phyloP scores from a whole-genome alignment of 208 protist genomes.

The Leishmania gerbilli region DNA sequence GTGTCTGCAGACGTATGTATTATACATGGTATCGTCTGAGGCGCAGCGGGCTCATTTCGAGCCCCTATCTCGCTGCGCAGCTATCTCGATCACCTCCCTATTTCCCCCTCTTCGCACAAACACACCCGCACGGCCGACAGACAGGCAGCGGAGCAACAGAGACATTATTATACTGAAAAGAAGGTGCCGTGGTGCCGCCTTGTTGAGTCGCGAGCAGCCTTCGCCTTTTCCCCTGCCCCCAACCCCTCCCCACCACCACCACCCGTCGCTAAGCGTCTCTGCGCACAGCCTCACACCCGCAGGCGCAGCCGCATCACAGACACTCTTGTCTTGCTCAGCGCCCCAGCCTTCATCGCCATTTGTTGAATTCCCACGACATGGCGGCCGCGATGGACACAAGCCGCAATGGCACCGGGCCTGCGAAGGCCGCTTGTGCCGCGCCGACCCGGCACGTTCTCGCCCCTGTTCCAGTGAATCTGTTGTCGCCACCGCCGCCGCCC shows the following conservation, averaged over 20 bases:
- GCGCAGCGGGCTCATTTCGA: not conserved
- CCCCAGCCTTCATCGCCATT: too few species aligned
- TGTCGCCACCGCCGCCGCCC: slow-evolving; percentile 1
- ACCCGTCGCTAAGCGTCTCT: too few species aligned
- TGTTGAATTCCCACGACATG: not conserved
- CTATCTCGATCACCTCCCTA: not conserved
- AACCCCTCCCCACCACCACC: not conserved
- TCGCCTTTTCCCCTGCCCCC: not conserved
- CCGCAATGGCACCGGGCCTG: not conserved
- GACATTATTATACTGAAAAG: not conserved
- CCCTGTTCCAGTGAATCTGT: slow-evolving; percentile 14
- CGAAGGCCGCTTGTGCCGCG: not conserved
- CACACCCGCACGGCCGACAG: not conserved
- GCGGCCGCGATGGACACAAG: not conserved
- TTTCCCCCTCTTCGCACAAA: not conserved
- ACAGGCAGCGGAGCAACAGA: not conserved
- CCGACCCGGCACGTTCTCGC: slow-evolving; percentile 13
- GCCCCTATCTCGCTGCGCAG: not conserved
- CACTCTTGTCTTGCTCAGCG: too few species aligned
- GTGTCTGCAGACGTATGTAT: not conserved
- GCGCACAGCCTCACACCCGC: not conserved
- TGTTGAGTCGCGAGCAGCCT: not conserved
- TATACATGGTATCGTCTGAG: not conserved
- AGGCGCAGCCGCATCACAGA: not conserved
- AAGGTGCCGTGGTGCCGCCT: not conserved